Conservation (phyloP, 768 basidiomycete species). For the Phylloporus arenicola region DNA sequence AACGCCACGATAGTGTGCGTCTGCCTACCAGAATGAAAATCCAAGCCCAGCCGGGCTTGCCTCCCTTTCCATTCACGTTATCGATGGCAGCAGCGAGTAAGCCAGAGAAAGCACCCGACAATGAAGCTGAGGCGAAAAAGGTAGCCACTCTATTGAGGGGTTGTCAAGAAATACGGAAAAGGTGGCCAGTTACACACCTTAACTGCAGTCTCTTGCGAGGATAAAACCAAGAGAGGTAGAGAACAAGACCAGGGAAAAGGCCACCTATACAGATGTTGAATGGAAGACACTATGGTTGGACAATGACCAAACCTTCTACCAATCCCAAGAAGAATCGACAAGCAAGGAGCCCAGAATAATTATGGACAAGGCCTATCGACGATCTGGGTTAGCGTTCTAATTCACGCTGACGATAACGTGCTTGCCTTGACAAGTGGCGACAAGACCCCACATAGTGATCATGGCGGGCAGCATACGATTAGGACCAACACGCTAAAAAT, state of each 20-base stretch:
- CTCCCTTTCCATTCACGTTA: slow-evolving; percentile 44
- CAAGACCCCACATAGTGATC: slow-evolving; percentile 65
- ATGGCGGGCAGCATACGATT: slow-evolving; percentile 59
- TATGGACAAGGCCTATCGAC: neutral
- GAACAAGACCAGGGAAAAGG: slow-evolving; percentile 1
- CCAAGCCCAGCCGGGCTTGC: slow-evolving; percentile 55
- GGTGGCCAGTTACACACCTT: neutral
- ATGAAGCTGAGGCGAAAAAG: slow-evolving; percentile 42
- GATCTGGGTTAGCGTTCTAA: neutral
- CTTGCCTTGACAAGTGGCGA: slow-evolving; percentile 54
- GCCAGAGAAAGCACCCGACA: slow-evolving; percentile 57
- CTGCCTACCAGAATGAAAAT: slow-evolving; percentile 43
- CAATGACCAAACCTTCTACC: neutral
- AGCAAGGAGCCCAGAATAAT: neutral
- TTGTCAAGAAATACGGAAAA: neutral
- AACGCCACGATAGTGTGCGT: neutral
- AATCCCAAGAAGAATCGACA: slow-evolving; percentile 1
- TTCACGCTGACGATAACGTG: neutral
- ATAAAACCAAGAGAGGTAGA: neutral
- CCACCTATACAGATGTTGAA: neutral
- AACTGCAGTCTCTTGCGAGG: slow-evolving; percentile 1
- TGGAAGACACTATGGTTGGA: neutral
- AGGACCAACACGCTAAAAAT: slow-evolving; percentile 39
- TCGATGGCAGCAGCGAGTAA: slow-evolving; percentile 52
- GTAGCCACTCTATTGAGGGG: slow-evolving; percentile 27